Base-by-base conservation (phyloP, 2,329 filamentous ascomycete genomes). In the Didymella pinodella region DNA sequence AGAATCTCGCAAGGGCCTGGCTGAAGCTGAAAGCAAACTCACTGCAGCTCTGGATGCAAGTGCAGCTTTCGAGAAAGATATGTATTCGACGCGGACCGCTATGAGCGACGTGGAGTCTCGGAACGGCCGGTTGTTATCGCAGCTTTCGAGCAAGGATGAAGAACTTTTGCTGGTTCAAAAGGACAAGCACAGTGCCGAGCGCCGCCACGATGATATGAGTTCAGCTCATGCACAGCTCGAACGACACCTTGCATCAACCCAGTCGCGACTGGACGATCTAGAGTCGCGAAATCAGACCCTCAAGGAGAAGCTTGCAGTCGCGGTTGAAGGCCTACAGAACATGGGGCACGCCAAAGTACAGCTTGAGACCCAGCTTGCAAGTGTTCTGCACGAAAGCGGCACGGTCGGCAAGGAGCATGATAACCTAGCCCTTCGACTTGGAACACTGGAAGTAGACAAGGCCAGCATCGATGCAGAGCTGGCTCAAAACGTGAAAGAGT, bases 81-180 rank as follows among this genome's bases (percentile, higher is more conserved):
- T 70, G 14, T 47, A 50, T 7, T 60, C 59, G 14, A 61, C 63
- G 14, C 62, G 31, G 36, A 60, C 63, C 14, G 65, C 60, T 31
- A 58, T 71, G 22, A 58, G 53, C 12, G 56, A 60, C 16, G 47
- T 60, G n/a, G 67, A 73, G 48, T 60, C 60, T 18, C 65, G 64
- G 43, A 61, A 62, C 20, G 36, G 36, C 3, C 58, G 59, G 31
- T 62, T 73, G 8, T 44, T 54, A 7, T 61, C 63, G 4, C 60
- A 61, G 48, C 59, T 72, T 7, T 62, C 63, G 18, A 57, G 41
- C 2, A 56, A 57, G 7, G 50, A 62, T 4, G 29, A 52, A 20
- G 66, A 69, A 40, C 54, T 59, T 29, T 20, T 18, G 3, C 26
- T 34, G 12, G 8, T 38, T 5, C 20, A 28, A 6, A 12, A 41